These are phyloP conservation scores for Penicillium ucsense DNA, from an alignment of 495 filamentous ascomycete genomes.

Conservation along the genomic window DNA sequence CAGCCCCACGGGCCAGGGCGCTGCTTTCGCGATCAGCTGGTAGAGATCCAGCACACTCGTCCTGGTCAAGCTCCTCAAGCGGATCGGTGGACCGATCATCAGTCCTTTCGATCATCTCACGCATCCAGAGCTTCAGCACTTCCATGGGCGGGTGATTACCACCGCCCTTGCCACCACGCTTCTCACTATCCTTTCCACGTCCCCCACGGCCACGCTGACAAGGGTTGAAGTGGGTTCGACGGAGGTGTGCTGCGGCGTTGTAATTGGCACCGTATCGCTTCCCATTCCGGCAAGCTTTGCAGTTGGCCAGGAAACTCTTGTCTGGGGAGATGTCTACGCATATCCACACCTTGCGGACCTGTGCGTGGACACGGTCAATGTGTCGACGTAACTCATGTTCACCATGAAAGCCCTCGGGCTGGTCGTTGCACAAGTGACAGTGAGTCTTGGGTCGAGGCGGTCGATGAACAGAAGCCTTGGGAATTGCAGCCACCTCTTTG, in stretches of 20 bases:
- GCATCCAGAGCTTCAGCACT: conserved; percentile 74
- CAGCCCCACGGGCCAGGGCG: not conserved
- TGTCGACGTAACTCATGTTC: conserved; percentile 90
- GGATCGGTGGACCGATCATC: conserved; percentile 18
- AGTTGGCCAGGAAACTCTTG: conserved; percentile 62
- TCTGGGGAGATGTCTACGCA: conserved; percentile 57
- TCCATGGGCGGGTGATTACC: conserved; percentile 77
- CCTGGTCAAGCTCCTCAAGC: not conserved
- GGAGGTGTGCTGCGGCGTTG: conserved; percentile 87
- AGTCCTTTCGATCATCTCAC: conserved; percentile 48
- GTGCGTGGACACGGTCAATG: conserved; percentile 66
- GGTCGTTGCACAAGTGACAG: conserved; percentile 63
- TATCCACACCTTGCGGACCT: conserved; percentile 69
- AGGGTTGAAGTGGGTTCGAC: conserved; percentile 78
- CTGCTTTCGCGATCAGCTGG: not conserved
- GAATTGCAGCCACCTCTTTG: conserved; percentile 52
- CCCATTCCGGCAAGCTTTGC: conserved; percentile 69
- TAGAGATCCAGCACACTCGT: not conserved
- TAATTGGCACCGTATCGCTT: conserved; percentile 91
- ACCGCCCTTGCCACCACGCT: conserved; percentile 75
- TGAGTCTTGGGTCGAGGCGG: conserved; percentile 67
- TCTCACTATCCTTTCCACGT: conserved; percentile 46
- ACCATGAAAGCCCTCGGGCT: conserved; percentile 82
- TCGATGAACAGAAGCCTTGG: conserved; percentile 63
- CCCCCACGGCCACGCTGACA: conserved; percentile 45